A percentile compares a stretch with the other conserved stretches of the same genome.
phyloP scores from a whole-genome alignment of 495 filamentous ascomycete species.

The Penicillium salamii region DNA sequence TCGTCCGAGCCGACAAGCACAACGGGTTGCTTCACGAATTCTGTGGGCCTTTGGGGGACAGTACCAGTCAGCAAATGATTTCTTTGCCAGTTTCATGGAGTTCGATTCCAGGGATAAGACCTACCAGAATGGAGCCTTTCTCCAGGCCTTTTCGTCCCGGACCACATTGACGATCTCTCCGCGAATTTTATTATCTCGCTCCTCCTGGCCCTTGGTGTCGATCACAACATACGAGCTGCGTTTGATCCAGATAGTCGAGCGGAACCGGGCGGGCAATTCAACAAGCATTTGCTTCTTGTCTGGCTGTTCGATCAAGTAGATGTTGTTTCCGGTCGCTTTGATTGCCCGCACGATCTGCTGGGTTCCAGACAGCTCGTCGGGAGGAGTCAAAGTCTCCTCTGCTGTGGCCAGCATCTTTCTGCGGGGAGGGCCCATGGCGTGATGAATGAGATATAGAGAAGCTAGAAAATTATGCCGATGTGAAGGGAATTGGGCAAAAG shows the following conservation, averaged over 20 bases:
- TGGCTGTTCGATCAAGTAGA: slow-evolving; percentile 71
- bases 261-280: slow-evolving; percentile 78
- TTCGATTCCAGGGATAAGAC: slow-evolving; percentile 17
- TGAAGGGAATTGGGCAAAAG: not conserved
- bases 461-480: not conserved
- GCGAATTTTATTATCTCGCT: slow-evolving; percentile 72
- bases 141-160: slow-evolving; percentile 85
- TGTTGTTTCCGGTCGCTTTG: slow-evolving; percentile 82
- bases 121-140: slow-evolving; percentile 87
- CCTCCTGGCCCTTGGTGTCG: slow-evolving; percentile 63
- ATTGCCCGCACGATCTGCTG: slow-evolving; percentile 73
- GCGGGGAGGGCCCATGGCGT: slow-evolving; percentile 76
- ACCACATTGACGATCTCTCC: slow-evolving; percentile 95
- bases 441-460: no score
- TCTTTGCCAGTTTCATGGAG: not conserved
- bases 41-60: slow-evolving; percentile 60
- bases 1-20: slow-evolving; percentile 37
- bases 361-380: slow-evolving; percentile 56
- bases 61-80: not conserved
- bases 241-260: slow-evolving; percentile 87
- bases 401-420: slow-evolving; percentile 71
- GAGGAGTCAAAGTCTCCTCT: slow-evolving; percentile 72
- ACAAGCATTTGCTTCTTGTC: slow-evolving; percentile 56
- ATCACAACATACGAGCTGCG: slow-evolving; percentile 83
- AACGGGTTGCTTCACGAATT: slow-evolving; percentile 64